Evolutionary conservation across 1,139 yeast genomes (phyloP).

Genomic region (Blastobotrys raffinosifermentans): DNA sequence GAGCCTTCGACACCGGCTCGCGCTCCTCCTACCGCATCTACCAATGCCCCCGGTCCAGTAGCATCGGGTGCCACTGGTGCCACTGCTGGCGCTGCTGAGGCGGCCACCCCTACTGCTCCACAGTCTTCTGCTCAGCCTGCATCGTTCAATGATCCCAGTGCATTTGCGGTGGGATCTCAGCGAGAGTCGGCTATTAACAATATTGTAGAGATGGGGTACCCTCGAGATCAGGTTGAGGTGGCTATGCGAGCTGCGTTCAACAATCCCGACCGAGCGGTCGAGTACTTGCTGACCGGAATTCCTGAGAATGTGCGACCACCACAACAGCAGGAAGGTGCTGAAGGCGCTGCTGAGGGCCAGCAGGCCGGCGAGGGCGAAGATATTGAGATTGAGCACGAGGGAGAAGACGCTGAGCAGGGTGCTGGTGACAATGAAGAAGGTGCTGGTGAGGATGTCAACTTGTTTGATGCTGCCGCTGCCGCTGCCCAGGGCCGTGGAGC

Average conservation of each 20-base stretch:
- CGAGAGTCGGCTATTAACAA: constrained; percentile 67
- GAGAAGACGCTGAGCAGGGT: constrained; percentile 17
- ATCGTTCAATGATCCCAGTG: constrained; percentile 30
- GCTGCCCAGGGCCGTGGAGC: constrained; percentile 21
- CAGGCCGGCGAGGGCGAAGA: constrained; percentile 14
- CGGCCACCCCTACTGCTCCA: constrained; percentile 24
- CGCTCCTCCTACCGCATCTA: constrained; percentile 23
- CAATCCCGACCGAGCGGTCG: constrained; percentile 98
- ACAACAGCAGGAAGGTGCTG: constrained; percentile 21
- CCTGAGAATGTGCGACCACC: constrained; percentile 55
- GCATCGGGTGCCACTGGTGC: constrained; percentile 23
- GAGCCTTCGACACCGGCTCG: constrained; percentile 24
- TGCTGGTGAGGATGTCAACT: constrained; percentile 32
- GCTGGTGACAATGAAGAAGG: constrained; percentile 22
- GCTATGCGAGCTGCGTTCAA: constrained; percentile 95
- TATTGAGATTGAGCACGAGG: constrained; percentile 62
- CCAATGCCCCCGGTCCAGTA: constrained; percentile 17
- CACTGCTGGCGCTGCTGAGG: constrained; percentile 23
- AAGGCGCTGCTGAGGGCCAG: constrained; percentile 27
- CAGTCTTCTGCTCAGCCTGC: constrained; percentile 20
- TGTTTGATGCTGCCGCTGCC: constrained; percentile 30
- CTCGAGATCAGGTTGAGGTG: constrained; percentile 76
- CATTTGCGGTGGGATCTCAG: constrained; percentile 53
- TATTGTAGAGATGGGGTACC: constrained; percentile 96
- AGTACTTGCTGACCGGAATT: constrained; percentile 83